These are phyloP conservation scores for Colletotrichum eremochloae DNA, from an alignment of 2,329 filamentous ascomycete genomes.

Conservation along the genomic window DNA sequence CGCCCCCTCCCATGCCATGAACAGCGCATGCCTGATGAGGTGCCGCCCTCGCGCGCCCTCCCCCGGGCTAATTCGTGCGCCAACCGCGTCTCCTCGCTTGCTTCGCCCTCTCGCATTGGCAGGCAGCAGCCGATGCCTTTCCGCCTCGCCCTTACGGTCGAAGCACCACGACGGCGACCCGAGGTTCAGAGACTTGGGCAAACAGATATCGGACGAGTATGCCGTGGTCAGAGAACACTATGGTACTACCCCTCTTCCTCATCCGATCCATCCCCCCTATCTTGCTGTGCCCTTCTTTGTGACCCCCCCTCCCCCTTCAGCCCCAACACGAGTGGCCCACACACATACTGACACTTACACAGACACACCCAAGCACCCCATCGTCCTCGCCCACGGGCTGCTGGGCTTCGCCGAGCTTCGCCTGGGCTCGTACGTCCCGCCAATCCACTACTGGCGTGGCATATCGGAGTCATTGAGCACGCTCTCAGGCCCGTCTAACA, in stretches of 20 bases:
- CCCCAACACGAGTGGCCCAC: slow-evolving; percentile 19
- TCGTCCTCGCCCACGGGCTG: slow-evolving; percentile 75
- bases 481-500: slow-evolving; percentile 65
- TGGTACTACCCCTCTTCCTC: slow-evolving; percentile 49
- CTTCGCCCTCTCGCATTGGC: slow-evolving; percentile 18
- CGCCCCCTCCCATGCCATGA: slow-evolving; percentile 35
- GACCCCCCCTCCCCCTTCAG: neutral
- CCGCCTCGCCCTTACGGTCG: slow-evolving; percentile 21
- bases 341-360: slow-evolving; percentile 33
- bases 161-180: slow-evolving; percentile 49
- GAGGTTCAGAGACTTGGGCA: slow-evolving; percentile 56
- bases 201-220: slow-evolving; percentile 61
- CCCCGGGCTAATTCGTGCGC: slow-evolving; percentile 21
- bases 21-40: slow-evolving; percentile 36
- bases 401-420: slow-evolving; percentile 73
- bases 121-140: slow-evolving; percentile 23
- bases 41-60: slow-evolving; percentile 27
- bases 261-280: slow-evolving; percentile 4
- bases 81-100: slow-evolving; percentile 40
- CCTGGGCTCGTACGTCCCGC: slow-evolving; percentile 64
- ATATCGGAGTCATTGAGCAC: slow-evolving; percentile 69
- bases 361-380: slow-evolving; percentile 71
- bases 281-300: slow-evolving; percentile 8
- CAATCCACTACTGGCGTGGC: slow-evolving; percentile 75
- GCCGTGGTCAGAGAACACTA: slow-evolving; percentile 60